Conservation (phyloP, 2,329 filamentous ascomycete species). For the Alternaria triticina region DNA sequence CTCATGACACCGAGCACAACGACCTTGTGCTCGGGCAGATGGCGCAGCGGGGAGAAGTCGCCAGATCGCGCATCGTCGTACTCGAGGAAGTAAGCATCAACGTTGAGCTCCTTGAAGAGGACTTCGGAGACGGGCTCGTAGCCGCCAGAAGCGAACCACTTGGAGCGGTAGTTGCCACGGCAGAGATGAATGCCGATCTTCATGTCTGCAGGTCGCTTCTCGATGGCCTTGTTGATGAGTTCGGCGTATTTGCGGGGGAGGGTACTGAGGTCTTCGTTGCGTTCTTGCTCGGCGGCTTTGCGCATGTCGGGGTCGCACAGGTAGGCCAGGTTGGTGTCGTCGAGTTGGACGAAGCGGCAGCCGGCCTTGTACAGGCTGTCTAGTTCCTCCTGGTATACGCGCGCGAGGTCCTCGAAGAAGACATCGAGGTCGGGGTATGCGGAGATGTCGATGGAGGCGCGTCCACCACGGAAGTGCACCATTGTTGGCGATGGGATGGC, state of each 20-base stretch:
- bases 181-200: conserved; percentile 64
- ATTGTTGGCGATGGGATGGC: conserved; percentile 66
- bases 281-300: conserved; percentile 56
- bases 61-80: conserved; percentile 64
- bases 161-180: conserved; percentile 63
- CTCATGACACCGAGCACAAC: conserved; percentile 64
- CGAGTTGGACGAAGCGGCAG: conserved; percentile 64
- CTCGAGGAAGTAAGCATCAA: conserved; percentile 66
- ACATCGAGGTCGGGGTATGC: conserved; percentile 62
- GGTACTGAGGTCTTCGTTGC: conserved; percentile 58
- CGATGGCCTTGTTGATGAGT: conserved; percentile 62
- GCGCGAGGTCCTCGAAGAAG: conserved; percentile 63
- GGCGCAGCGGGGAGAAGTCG: conserved; percentile 62
- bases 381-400: conserved; percentile 63
- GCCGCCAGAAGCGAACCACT: conserved; percentile 65
- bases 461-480: conserved; percentile 64
- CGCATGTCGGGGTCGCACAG: conserved; percentile 65
- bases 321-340: conserved; percentile 67
- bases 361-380: conserved; percentile 61
- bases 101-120: conserved; percentile 63
- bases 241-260: conserved; percentile 61
- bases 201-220: conserved; percentile 61
- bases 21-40: conserved; percentile 61
- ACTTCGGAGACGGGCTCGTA: conserved; percentile 65
- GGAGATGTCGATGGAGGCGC: conserved; percentile 59